Conservation (phyloP, 495 filamentous ascomycete species). For the Aspergillus saccharolyticus region DNA sequence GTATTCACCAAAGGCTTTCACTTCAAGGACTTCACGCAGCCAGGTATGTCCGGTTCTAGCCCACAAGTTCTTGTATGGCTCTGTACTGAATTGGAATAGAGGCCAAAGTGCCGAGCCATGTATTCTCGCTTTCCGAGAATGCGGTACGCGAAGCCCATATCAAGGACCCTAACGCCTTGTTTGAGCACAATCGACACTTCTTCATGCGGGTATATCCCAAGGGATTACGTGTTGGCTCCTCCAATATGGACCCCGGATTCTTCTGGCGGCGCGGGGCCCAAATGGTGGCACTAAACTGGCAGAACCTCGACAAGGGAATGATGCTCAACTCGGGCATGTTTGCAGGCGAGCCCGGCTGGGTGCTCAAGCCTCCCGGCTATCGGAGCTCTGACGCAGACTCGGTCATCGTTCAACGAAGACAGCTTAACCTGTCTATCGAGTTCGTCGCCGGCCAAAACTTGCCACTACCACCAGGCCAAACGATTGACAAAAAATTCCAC, state of each 20-base stretch:
- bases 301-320: slow-evolving; percentile 83
- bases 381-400: slow-evolving; percentile 33
- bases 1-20: slow-evolving; percentile 78
- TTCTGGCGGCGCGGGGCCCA: slow-evolving; percentile 91
- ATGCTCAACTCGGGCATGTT: slow-evolving; percentile 98
- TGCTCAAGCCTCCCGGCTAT: slow-evolving; percentile 74
- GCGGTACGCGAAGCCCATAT: slow-evolving; percentile 67
- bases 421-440: slow-evolving; percentile 44
- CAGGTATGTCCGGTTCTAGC: slow-evolving; percentile 30
- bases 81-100: slow-evolving; percentile 31
- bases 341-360: slow-evolving; percentile 69
- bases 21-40: slow-evolving; percentile 63
- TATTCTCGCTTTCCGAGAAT: slow-evolving; percentile 82
- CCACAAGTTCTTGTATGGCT: too few species aligned
- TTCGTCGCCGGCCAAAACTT: slow-evolving; percentile 51
- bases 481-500: slow-evolving; percentile 55
- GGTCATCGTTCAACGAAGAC: slow-evolving; percentile 21
- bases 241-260: slow-evolving; percentile 75
- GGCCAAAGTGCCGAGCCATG: slow-evolving; percentile 70
- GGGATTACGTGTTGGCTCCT: slow-evolving; percentile 73
- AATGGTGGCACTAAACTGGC: slow-evolving; percentile 93
- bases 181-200: slow-evolving; percentile 75
- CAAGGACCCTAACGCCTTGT: slow-evolving; percentile 54
- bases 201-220: slow-evolving; percentile 89
- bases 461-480: slow-evolving; percentile 43